Evolutionary conservation across 2,329 filamentous ascomycete genomes (phyloP).

Genomic region (Colletotrichum aenigma): DNA sequence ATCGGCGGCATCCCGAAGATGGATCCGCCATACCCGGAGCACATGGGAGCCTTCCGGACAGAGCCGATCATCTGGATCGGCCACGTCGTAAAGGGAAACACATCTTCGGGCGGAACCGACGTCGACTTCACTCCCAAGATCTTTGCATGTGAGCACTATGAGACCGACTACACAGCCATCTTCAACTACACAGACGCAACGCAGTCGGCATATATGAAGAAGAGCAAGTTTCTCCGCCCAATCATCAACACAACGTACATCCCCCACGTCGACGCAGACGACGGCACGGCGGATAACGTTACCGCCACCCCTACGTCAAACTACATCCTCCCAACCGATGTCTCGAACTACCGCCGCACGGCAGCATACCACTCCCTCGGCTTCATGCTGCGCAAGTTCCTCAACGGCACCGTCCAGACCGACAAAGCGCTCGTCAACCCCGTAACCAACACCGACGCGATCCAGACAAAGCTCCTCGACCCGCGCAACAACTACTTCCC

Average conservation of each 20-base stretch:
- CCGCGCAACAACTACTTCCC: constrained; percentile 30
- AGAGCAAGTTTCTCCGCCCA: constrained; percentile 23
- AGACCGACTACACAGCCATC: constrained; percentile 33
- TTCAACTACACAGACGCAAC: constrained; percentile 30
- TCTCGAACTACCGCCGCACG: constrained; percentile 30
- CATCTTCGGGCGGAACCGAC: constrained; percentile 21
- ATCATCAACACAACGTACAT: constrained; percentile 34
- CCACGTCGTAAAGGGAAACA: constrained; percentile 23
- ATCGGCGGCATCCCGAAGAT: constrained; percentile 31
- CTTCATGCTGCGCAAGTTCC: constrained; percentile 29
- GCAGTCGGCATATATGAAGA: constrained; percentile 28
- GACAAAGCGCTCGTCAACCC: constrained; percentile 28
- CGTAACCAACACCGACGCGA: constrained; percentile 34
- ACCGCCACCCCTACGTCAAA: constrained; percentile 29
- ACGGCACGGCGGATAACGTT: constrained; percentile 37
- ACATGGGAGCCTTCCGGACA: constrained; percentile 36
- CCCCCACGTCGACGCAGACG: constrained; percentile 24
- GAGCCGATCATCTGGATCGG: constrained; percentile 41
- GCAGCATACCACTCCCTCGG: constrained; percentile 37
- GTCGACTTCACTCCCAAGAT: constrained; percentile 35
- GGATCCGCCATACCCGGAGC: constrained; percentile 24
- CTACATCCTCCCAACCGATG: constrained; percentile 29
- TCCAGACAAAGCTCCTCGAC: constrained; percentile 44
- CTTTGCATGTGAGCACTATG: constrained; percentile 38
- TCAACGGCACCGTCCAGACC: constrained; percentile 34